A percentile compares a stretch with the other conserved stretches of the same genome.
phyloP scores from a whole-genome alignment of 805 yeast genomes.

The Nakazawaea pomicola region DNA sequence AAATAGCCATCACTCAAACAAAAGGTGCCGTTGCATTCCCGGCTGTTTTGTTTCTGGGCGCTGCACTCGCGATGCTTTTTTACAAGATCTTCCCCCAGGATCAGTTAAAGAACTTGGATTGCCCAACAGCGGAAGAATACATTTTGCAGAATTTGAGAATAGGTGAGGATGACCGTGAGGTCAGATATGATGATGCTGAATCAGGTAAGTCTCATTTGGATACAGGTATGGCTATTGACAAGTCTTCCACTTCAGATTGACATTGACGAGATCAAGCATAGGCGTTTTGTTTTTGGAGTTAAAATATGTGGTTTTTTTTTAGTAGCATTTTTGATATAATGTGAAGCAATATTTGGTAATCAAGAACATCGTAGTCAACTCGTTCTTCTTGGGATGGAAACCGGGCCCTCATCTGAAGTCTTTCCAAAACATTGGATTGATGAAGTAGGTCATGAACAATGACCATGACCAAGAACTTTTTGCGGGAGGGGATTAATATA shows the following conservation, averaged over 20 bases:
- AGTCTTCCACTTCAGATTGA: too few species aligned
- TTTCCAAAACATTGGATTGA: too few species aligned
- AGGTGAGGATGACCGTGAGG: constrained; percentile 1
- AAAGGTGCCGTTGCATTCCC: constrained; percentile 95
- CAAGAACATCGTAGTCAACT: too few species aligned
- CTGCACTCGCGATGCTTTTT: constrained; percentile 59
- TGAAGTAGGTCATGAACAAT: too few species aligned
- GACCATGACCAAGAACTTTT: too few species aligned
- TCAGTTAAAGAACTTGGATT: constrained; percentile 60
- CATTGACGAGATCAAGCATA: too few species aligned
- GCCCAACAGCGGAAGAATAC: constrained; percentile 29
- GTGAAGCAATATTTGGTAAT: background rate
- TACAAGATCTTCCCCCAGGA: constrained; percentile 56
- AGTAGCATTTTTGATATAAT: background rate
- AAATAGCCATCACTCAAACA: constrained; percentile 81
- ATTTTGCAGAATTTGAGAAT: constrained; percentile 25
- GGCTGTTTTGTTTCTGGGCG: constrained; percentile 68
- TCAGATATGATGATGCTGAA: background rate
- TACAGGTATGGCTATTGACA: background rate
- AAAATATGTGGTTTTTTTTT: too few species aligned
- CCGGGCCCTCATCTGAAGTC: too few species aligned
- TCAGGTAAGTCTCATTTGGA: too few species aligned
- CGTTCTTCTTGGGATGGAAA: too few species aligned
- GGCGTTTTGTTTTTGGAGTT: too few species aligned
- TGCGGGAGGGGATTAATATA: too few species aligned